phyloP scores from a whole-genome alignment of 163 green algal genomes.

The Chlamydomonas reinhardtii region DNA sequence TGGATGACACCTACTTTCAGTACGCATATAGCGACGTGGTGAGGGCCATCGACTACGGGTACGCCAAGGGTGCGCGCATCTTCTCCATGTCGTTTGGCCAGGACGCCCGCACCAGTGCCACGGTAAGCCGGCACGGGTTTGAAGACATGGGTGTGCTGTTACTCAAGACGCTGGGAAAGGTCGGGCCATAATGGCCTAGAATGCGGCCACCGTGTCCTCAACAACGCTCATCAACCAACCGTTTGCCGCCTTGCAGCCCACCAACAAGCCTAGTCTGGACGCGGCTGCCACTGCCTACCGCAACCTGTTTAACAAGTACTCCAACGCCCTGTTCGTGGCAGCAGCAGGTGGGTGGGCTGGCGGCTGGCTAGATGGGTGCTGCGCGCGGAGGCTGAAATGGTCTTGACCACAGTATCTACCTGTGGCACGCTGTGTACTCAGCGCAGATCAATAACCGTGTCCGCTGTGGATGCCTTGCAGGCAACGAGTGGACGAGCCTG shows the following conservation, averaged over 20 bases:
- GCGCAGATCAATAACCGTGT: no score
- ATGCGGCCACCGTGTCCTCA: no score
- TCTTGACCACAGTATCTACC: no score
- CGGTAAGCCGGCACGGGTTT: background rate
- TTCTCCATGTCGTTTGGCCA: constrained; percentile 45
- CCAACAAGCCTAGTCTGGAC: constrained; percentile 24
- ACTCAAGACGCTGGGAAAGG: no score
- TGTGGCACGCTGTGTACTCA: no score
- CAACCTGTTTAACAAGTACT: constrained; percentile 35
- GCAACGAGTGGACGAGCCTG: constrained; percentile 45
- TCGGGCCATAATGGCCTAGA: no score
- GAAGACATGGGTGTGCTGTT: no score
- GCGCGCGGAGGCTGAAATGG: no score
- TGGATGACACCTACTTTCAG: background rate
- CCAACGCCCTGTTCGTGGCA: constrained; percentile 36
- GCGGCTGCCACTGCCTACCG: constrained; percentile 8
- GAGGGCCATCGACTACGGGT: constrained; percentile 38
- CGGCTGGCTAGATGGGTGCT: background rate
- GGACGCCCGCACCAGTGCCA: constrained; percentile 9
- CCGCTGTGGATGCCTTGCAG: background rate
- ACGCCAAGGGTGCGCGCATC: constrained; percentile 43
- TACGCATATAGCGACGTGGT: constrained; percentile 38
- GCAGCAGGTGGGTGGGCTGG: constrained; percentile 22
- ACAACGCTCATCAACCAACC: no score
- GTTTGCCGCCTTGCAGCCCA: no score